Base-by-base conservation (phyloP, 2,329 filamentous ascomycete genomes). In the Trichoderma sp. region DNA sequence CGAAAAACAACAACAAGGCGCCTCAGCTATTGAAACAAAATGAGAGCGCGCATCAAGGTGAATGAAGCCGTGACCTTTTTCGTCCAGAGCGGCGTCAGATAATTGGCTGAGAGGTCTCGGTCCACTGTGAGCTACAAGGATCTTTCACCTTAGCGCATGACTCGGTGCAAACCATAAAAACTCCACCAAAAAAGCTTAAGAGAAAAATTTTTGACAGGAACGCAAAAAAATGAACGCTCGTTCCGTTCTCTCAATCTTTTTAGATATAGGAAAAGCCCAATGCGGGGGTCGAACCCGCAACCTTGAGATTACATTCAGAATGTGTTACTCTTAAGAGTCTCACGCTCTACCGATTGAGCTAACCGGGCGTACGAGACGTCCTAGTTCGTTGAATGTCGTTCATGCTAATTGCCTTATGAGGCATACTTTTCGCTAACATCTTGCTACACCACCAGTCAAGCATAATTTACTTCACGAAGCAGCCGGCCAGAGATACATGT, bases 311-410 rank as follows among this genome's bases (percentile, higher is more conserved):
- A 24, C 62, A 53, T 53, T 73, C 69, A 73, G 69, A 64, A 56
- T 41, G 60, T 73, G 59, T 65, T 31, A 41, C 60, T 73, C 69
- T 31, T 72, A 89, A 90, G 91, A 92, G 91, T 92, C 90, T 91
- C 88, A 92, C 90, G 90, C 90, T 92, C 91, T 92, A 92, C 83
- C 82, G 82, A 83, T 84, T 84, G 82, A 84, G 82, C 82, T 84
- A 84, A 83, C 82, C 82, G 80, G 82, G 82, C 82, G 24, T 14
- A 21, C 33, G 63, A 38, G 63, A 41, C 63, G 63, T 33, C 63
- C 63, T 41, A 29, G 63, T 27, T 38, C 45, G 63, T 66, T 66
- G 63, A 31, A 12, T 6, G 9, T 4, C 8, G 1, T 4, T 3
- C 12, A 11, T 18, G 6, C 6, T 41, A 66, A 50, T 66, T 1